phyloP scores from a whole-genome alignment of 2,329 filamentous ascomycete species.

The Colletotrichum tropicicola region DNA sequence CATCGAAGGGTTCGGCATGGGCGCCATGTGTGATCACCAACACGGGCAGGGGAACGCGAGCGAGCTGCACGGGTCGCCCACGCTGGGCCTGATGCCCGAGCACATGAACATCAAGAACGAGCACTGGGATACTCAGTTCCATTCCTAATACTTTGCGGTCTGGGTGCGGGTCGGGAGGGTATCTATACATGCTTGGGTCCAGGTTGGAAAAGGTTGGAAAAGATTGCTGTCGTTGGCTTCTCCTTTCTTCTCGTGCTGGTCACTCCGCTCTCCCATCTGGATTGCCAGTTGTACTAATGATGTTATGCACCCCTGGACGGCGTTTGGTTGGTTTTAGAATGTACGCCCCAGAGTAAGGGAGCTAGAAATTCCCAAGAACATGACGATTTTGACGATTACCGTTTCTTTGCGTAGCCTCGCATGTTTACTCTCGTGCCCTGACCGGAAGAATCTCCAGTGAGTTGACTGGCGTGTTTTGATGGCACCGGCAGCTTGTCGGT shows the following conservation, averaged over 20 bases:
- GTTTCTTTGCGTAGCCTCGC: neutral
- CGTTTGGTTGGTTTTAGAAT: slow-evolving; percentile 24
- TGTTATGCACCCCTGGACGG: slow-evolving; percentile 22
- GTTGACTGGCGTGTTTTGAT: neutral
- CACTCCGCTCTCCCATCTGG: slow-evolving; percentile 20
- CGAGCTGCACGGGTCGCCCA: slow-evolving; percentile 36
- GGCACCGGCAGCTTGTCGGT: too few relatives aligned
- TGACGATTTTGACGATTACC: neutral
- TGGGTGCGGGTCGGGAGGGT: neutral
- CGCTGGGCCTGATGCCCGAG: slow-evolving; percentile 35
- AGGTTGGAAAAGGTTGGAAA: slow-evolving; percentile 9
- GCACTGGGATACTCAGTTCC: slow-evolving; percentile 39
- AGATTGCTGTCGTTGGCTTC: slow-evolving; percentile 1
- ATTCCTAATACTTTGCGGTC: neutral
- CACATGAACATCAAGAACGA: slow-evolving; percentile 46
- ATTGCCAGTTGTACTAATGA: slow-evolving; percentile 26
- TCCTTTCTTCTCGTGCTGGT: slow-evolving; percentile 20
- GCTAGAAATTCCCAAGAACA: slow-evolving; percentile 8
- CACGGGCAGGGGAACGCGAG: slow-evolving; percentile 39
- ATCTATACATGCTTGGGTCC: slow-evolving; percentile 10
- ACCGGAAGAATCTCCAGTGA: neutral
- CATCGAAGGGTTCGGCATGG: slow-evolving; percentile 44
- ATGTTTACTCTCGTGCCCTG: neutral
- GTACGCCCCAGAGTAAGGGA: slow-evolving; percentile 7
- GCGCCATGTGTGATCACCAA: slow-evolving; percentile 39